phyloP scores from a whole-genome alignment of 768 basidiomycete genomes.

The Boletus eberwhitei region DNA sequence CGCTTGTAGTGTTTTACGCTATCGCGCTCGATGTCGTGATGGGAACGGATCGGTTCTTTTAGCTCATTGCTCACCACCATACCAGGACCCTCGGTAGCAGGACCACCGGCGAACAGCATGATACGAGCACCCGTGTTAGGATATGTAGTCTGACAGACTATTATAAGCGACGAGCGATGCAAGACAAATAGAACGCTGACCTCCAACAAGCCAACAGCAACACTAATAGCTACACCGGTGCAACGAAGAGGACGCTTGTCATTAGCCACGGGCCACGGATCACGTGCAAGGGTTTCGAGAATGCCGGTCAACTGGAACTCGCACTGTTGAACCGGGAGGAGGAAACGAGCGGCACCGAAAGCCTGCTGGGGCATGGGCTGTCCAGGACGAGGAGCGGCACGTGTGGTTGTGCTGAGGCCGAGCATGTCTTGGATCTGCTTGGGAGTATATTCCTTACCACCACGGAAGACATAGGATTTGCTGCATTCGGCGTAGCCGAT shows the following conservation, averaged over 20 bases:
- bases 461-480: slow-evolving; percentile 99
- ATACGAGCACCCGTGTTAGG: slow-evolving; percentile 95
- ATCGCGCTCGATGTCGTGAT: slow-evolving; percentile 98
- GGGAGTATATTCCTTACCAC: slow-evolving; percentile 91
- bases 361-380: slow-evolving; percentile 78
- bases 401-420: slow-evolving; percentile 66
- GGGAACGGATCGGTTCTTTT: slow-evolving; percentile 95
- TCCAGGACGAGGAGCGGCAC: slow-evolving; percentile 83
- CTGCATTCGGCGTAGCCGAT: slow-evolving; percentile 94
- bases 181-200: slow-evolving; percentile 32
- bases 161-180: background rate
- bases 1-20: slow-evolving; percentile 97
- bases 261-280: slow-evolving; percentile 96
- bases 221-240: slow-evolving; percentile 91
- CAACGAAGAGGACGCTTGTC: slow-evolving; percentile 92
- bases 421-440: slow-evolving; percentile 99
- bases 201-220: slow-evolving; percentile 91
- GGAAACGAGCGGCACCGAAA: slow-evolving; percentile 85
- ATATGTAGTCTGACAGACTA: slow-evolving; percentile 62
- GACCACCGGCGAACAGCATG: slow-evolving; percentile 95
- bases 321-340: slow-evolving; percentile 87
- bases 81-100: slow-evolving; percentile 94
- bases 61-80: slow-evolving; percentile 95
- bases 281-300: slow-evolving; percentile 79
- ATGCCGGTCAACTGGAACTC: slow-evolving; percentile 96